Percentiles rank a stretch among this genome's conserved stretches.
These are phyloP conservation scores for Mycena filopes DNA, from an alignment of 768 basidiomycete species.

Conservation along the genomic window DNA sequence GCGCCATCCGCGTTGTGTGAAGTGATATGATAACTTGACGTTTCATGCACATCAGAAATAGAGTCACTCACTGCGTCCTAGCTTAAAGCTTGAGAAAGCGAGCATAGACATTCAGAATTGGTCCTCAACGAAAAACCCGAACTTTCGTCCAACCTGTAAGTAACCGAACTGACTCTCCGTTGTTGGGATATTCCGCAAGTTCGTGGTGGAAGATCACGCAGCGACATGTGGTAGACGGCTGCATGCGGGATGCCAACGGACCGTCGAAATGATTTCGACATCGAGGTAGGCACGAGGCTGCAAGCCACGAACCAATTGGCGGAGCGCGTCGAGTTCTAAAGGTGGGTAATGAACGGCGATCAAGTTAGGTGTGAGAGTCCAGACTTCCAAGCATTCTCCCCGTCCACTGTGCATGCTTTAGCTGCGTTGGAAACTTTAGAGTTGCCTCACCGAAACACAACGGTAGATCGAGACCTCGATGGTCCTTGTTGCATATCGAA, in stretches of 20 bases:
- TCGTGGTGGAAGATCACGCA: neutral
- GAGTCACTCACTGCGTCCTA: neutral
- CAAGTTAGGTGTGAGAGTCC: neutral
- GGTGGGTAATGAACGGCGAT: neutral
- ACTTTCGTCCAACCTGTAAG: no score
- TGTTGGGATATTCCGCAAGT: no score
- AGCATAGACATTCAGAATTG: neutral
- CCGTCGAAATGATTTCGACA: constrained; percentile 1
- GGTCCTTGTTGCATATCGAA: no score
- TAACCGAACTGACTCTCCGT: no score
- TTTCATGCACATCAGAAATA: neutral
- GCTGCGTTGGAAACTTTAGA: neutral
- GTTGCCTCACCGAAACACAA: constrained; percentile 2
- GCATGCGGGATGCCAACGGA: neutral
- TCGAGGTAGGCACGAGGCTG: constrained; percentile 12
- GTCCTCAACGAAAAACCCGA: neutral
- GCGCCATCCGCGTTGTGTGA: constrained; percentile 14
- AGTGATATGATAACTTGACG: constrained; percentile 2
- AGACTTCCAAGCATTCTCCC: neutral
- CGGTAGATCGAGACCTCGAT: neutral
- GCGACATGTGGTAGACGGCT: neutral
- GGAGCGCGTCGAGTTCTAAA: neutral
- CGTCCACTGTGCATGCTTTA: neutral
- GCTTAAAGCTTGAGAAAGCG: neutral
- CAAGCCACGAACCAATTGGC: neutral